phyloP scores from a whole-genome alignment of 768 basidiomycete genomes.

The Hericium coralloides region DNA sequence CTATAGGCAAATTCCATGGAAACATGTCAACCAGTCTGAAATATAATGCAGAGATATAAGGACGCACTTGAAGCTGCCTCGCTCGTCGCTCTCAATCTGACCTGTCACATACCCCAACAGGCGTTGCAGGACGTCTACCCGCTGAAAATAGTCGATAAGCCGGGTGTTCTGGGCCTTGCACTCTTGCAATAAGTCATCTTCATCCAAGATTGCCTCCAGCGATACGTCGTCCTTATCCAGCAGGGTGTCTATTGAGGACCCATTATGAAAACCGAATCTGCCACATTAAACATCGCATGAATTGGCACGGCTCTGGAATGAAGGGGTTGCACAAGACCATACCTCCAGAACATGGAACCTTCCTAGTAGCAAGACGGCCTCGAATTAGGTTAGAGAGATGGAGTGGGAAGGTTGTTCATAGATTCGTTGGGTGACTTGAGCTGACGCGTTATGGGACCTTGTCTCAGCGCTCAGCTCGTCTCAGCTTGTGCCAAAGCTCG shows the following conservation, averaged over 20 bases:
- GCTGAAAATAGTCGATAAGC: conserved; percentile 80
- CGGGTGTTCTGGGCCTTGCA: conserved; percentile 91
- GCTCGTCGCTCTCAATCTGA: conserved; percentile 74
- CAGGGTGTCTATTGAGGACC: conserved; percentile 81
- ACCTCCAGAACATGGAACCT: conserved; percentile 15
- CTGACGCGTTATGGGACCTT: background rate
- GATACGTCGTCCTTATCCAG: conserved; percentile 85
- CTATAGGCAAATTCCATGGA: conserved; percentile 21
- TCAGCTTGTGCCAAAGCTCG: background rate
- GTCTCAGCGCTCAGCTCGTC: background rate
- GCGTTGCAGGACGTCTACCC: conserved; percentile 71
- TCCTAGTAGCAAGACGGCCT: background rate
- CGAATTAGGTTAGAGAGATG: background rate
- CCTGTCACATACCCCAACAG: conserved; percentile 82
- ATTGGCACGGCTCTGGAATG: too few relatives aligned
- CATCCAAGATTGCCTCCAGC: conserved; percentile 87
- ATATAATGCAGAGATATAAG: background rate
- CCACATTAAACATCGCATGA: background rate
- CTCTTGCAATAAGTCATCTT: conserved; percentile 90
- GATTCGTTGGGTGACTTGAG: background rate
- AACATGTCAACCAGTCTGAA: conserved; percentile 8
- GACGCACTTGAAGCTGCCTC: conserved; percentile 74
- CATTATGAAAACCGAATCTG: conserved; percentile 89
- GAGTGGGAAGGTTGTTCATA: background rate
- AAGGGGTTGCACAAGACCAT: background rate